These are phyloP conservation scores for Mycena citricolor DNA, from an alignment of 1,284 basidiomycete genomes.

Conservation along the genomic window DNA sequence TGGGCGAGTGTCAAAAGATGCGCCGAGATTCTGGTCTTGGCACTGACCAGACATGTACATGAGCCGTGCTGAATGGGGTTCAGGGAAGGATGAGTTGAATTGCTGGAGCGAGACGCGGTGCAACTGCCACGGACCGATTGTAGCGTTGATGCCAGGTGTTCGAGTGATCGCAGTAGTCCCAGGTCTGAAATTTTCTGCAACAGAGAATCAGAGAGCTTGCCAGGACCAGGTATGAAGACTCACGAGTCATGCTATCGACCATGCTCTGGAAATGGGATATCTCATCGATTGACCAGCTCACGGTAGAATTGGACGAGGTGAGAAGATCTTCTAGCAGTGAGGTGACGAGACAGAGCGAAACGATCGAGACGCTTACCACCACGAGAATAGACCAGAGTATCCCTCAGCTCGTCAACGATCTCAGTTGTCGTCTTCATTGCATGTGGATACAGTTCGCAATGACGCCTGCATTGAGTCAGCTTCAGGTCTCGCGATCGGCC, in stretches of 20 bases:
- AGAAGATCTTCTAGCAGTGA: constrained; percentile 34
- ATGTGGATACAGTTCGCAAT: constrained; percentile 52
- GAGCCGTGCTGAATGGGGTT: no score
- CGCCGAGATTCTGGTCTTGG: no score
- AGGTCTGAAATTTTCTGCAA: no score
- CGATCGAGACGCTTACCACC: constrained; percentile 39
- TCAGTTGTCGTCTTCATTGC: constrained; percentile 21
- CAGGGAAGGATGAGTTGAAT: no score
- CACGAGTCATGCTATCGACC: constrained; percentile 38
- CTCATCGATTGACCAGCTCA: constrained; percentile 39
- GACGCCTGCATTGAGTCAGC: constrained; percentile 39
- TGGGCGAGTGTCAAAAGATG: no score
- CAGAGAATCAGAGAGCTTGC: neutral
- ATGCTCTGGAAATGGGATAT: constrained; percentile 36
- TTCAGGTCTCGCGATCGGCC: no score
- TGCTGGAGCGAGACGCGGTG: no score
- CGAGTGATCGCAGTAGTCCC: no score
- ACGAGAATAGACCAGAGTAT: constrained; percentile 46
- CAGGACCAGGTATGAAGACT: constrained; percentile 13
- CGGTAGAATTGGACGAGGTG: constrained; percentile 44
- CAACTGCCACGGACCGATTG: no score
- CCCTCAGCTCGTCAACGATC: constrained; percentile 45
- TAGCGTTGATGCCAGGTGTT: no score
- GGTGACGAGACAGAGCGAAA: neutral
- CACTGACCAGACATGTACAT: no score